Conservation (phyloP, 495 filamentous ascomycete genomes). For the Penicillium coprophilum region DNA sequence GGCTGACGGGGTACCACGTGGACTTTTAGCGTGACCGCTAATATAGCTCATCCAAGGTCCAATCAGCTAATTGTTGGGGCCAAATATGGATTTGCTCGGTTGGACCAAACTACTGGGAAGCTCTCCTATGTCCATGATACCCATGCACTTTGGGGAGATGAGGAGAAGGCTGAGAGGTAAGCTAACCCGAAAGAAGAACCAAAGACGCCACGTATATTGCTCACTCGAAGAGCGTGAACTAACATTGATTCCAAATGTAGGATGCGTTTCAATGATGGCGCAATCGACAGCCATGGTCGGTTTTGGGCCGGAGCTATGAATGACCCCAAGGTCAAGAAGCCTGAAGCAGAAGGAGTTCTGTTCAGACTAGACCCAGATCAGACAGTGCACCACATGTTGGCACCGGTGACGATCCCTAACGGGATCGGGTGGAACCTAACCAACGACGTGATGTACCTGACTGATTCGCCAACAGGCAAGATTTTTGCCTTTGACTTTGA, state of each 20-base stretch:
- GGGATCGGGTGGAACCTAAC: conserved; percentile 72
- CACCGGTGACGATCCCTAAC: conserved; percentile 79
- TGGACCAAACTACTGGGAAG: conserved; percentile 65
- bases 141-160: conserved; percentile 50
- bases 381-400: conserved; percentile 58
- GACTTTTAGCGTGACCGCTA: conserved; percentile 66
- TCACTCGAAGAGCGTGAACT: neutral
- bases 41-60: conserved; percentile 62
- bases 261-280: conserved; percentile 77
- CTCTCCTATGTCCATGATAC: conserved; percentile 59
- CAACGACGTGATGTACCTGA: conserved; percentile 78
- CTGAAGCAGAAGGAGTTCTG: conserved; percentile 50
- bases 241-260: conserved; percentile 21
- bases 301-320: conserved; percentile 94
- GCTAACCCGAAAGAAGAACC: conserved; percentile 4
- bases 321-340: conserved; percentile 52
- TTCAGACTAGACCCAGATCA: conserved; percentile 65
- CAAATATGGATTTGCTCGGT: conserved; percentile 76
- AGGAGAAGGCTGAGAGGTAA: conserved; percentile 51
- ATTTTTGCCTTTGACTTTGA: conserved; percentile 79
- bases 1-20: conserved; percentile 19
- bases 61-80: conserved; percentile 70
- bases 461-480: conserved; percentile 68
- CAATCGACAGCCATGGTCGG: conserved; percentile 73
- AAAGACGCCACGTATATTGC: neutral